Base-by-base conservation (phyloP, 2,329 filamentous ascomycete genomes). In the Penicillium sp. region DNA sequence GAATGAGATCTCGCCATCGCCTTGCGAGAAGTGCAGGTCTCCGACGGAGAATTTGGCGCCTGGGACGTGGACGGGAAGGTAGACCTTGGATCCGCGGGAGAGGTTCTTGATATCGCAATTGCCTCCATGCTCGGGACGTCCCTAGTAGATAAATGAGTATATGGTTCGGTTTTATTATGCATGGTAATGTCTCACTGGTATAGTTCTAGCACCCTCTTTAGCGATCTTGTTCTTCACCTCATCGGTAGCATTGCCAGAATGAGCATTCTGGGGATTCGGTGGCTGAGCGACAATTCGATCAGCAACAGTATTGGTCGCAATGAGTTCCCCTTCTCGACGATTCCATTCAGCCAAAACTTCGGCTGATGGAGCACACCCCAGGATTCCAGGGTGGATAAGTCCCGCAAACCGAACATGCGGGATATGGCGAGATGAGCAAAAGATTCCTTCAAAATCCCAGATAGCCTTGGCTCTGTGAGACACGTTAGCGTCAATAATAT, bases 61-160 rank as follows among this genome's bases (percentile, higher is more conserved):
- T 0, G 82, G 76, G 5, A 97, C 90, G 66, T 96, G 92, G 0
- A 97, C 88, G 0, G 92, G 92, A 0, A 96, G 81, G 70, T 92
- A 96, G 0, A 95, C 89, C 69, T 92, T 93, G 56, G 82, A 87
- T 2, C 90, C 90, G 7, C 90, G 80, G 1, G 84, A 88, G 31
- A 95, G 79, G 66, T 94, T 94, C 78, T 95, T 95, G 73, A 95
- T 94, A 64, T 96, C 91, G 69, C 90, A 94, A 67, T 96, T 96
- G 0, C 92, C 92, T 14, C 92, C 92, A 65, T 95, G 89, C 67
- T 95, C 91, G 0, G 91, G 90, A 0, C 91, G 80, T 2, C 92
- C 84, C 49, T 76, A 24, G 5, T 16, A 29, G 10, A 40, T 13
- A 24, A 10, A n/a, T 62, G 6, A 58, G 31, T 26, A 14, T 31